Evolutionary conservation across 306 rosid species (phyloP), one percentile per base, ranked within the genome.

Genomic region (Elaeagnus macrophylla): DNA sequence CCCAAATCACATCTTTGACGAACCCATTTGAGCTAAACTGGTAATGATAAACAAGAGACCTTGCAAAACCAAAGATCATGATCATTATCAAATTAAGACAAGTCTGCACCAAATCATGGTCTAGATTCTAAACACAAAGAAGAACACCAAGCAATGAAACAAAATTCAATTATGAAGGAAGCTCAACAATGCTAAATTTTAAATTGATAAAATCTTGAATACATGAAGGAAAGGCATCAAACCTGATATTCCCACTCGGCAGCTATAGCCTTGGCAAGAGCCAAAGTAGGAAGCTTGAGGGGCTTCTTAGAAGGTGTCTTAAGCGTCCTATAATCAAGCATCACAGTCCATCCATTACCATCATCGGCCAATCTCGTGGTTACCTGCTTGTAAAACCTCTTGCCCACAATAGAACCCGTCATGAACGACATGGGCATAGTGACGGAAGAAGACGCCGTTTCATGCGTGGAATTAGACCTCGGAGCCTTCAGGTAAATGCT

Each of bases 241-340:
- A 84, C 97, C 82, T 91, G 99, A 65, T 84, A 91, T 40, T 87
- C 95, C 97, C 99, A 91, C 72, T 91, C 96, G 25, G 93, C 81
- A 60, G 81, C 83, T 45, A 91, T 79, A 58, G 96, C 99, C 45
- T 84, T 87, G 0, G 99, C 99, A 12, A 87, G 91, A 39, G 79
- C 18, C 37, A 71, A 59, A 57, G 86, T 72, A 12, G 93, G 95
- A 48, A 91, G 93, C 80, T 87, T 91, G 37, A 87, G 89, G 0
- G 96, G 83, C 46, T 81, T 86, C 82, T 84, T 91, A 7, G 88
- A 72, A 16, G 97, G 97, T 3, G 95, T 85, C 70, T 85, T 84
- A 3, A 91, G 67, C 1, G 99, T 91, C 72, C 99, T 72, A 40
- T 91, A 91, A 77, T 87, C 99, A 13, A 91, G 93, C 78, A 91